phyloP scores from a whole-genome alignment of 1,139 yeast species.

The Pichia sp. region DNA sequence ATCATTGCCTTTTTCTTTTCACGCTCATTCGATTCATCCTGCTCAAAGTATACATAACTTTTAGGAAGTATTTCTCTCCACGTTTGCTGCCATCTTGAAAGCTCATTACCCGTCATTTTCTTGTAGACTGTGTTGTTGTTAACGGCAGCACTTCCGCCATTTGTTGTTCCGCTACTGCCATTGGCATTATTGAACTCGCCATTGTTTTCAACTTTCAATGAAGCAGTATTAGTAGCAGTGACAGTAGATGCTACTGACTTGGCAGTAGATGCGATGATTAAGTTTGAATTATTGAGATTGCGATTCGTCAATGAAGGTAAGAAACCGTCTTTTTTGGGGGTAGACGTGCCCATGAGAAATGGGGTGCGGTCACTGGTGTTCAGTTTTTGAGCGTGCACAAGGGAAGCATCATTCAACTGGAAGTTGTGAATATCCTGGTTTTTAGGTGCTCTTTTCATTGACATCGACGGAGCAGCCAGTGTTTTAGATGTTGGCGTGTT shows the following conservation, averaged over 20 bases:
- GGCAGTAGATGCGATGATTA: slow-evolving; percentile 2
- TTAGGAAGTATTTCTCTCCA: slow-evolving; percentile 78
- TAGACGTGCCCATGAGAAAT: slow-evolving; percentile 17
- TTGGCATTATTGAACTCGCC: neutral
- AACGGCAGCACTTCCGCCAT: slow-evolving; percentile 10
- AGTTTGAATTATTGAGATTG: neutral
- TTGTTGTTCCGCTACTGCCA: slow-evolving; percentile 8
- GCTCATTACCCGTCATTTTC: slow-evolving; percentile 39
- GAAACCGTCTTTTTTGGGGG: slow-evolving; percentile 22
- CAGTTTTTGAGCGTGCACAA: slow-evolving; percentile 14
- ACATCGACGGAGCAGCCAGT: slow-evolving; percentile 4
- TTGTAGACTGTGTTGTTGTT: slow-evolving; percentile 8
- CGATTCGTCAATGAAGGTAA: slow-evolving; percentile 15
- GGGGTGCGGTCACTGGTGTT: slow-evolving; percentile 15
- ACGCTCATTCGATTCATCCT: slow-evolving; percentile 48
- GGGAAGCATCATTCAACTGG: neutral
- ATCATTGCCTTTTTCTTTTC: slow-evolving; percentile 54
- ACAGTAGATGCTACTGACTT: neutral
- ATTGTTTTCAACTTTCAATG: neutral
- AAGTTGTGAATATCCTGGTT: slow-evolving; percentile 2
- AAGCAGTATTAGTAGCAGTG: neutral
- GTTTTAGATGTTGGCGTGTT: slow-evolving; percentile 17
- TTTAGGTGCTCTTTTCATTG: neutral
- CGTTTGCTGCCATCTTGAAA: slow-evolving; percentile 71
- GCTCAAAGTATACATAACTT: slow-evolving; percentile 77